Evolutionary conservation across 768 basidiomycete species (phyloP), one percentile per base, ranked within the genome.

Genomic region (Leccinum barrowsii): DNA sequence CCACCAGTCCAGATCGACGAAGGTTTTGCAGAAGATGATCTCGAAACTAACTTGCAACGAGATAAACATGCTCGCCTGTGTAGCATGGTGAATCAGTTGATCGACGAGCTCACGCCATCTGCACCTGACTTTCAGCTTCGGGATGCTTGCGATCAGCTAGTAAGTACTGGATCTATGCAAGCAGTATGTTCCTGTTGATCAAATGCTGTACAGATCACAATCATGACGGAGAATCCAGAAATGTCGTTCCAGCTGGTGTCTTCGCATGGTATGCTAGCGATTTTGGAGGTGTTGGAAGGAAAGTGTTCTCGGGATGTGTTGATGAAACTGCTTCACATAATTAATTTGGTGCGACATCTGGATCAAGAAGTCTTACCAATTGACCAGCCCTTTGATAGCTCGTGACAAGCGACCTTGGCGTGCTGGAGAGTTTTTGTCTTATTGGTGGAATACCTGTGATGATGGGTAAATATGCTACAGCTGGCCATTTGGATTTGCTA

Each of bases 361-460:
- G 52, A 30, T n/a, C 10, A 42, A n/a, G 49, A 12, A 46, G 37
- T 7, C 42, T 11, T 8, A 11, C 17, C 12, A 30, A 21, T 49
- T 61, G 37, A 54, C 57, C 19, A 57, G 3, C 2, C 22, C 10
- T 28, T 50, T 30, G 46, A 17, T 55, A 86, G 85, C 77, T 87
- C 40, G 85, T 86, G 35, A 85, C 78, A 12, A 79, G 81, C 5
- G 94, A 98, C 66, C 78, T 92, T 24, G 89, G 87, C 3, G 87
- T 92, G 67, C 74, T 98, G 66, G 97, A 99, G 73, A 93, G 94
- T 65, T 93, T 98, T 75, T 98, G 96, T 73, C 78, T 98, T 55
- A 90, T 94, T 66, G 90, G 90, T 30, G 96, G 96, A 13, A 98
- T 98, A 60, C 94, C 97, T 13, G 90, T 98, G 15, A 87, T 98